Evolutionary conservation across 1,284 basidiomycete species (phyloP).

Genomic region (Boletellus sp.): DNA sequence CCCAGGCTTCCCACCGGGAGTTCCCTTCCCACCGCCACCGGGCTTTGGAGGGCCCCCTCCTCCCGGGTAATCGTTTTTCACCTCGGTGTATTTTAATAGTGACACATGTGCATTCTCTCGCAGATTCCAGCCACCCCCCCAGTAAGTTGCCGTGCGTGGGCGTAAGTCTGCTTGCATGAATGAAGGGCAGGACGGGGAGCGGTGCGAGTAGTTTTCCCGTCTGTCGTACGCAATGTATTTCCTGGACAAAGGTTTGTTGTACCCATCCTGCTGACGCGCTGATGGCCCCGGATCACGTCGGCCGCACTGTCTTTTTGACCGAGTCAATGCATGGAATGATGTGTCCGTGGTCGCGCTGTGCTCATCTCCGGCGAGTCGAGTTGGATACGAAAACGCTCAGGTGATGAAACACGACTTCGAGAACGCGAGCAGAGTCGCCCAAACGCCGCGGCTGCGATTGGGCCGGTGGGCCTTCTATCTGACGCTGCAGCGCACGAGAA

Average conservation of each 20-base stretch:
- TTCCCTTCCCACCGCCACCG: constrained; percentile 77
- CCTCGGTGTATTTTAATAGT: constrained; percentile 8
- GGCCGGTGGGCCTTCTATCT: constrained; percentile 27
- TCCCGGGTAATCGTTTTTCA: constrained; percentile 64
- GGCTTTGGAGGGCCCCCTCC: constrained; percentile 77
- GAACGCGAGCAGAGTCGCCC: constrained; percentile 22
- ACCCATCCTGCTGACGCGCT: constrained; percentile 24
- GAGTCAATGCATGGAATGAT: constrained; percentile 23
- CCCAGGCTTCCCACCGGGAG: constrained; percentile 76
- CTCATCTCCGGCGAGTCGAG: constrained; percentile 29
- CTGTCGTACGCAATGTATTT: constrained; percentile 28
- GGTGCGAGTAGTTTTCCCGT: constrained; percentile 25
- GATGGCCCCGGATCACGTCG: constrained; percentile 21
- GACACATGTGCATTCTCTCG: constrained; percentile 1
- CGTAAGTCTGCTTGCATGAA: constrained; percentile 10
- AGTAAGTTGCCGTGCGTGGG: constrained; percentile 22
- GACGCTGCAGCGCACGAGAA: constrained; percentile 27
- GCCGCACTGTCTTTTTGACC: constrained; percentile 19
- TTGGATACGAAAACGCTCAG: constrained; percentile 21
- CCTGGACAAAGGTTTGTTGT: constrained; percentile 32
- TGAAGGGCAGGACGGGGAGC: constrained; percentile 22
- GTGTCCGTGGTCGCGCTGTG: constrained; percentile 16
- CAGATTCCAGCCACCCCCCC: constrained; percentile 41
- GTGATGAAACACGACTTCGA: constrained; percentile 32
- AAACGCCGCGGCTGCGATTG: constrained; percentile 31